Conservation (phyloP, 2,329 filamentous ascomycete species). For the Myrmaecium sp. region DNA sequence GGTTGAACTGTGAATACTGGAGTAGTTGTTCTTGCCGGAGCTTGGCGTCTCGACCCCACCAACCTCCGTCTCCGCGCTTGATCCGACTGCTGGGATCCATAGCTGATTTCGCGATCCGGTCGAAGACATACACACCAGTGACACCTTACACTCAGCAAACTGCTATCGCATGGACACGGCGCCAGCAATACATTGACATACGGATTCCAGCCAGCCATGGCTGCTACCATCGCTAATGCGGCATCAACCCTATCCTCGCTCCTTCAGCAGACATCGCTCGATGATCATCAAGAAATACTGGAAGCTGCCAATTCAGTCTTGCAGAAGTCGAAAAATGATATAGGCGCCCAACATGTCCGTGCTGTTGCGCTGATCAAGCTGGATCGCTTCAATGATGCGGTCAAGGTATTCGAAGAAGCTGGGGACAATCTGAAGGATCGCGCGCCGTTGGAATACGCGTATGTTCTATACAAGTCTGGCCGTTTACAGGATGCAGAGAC, state of each 20-base stretch:
- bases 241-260: conserved; percentile 38
- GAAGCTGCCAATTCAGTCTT: conserved; percentile 41
- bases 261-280: conserved; percentile 39
- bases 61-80: too few species aligned
- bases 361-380: conserved; percentile 64
- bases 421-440: conserved; percentile 42
- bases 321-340: conserved; percentile 40
- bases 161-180: too few species aligned
- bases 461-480: conserved; percentile 70
- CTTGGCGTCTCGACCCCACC: too few species aligned
- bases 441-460: conserved; percentile 55
- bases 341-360: conserved; percentile 49
- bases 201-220: conserved; percentile 15
- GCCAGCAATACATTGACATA: too few species aligned
- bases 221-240: conserved; percentile 22
- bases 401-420: conserved; percentile 48
- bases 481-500: conserved; percentile 47
- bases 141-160: too few species aligned
- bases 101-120: too few species aligned
- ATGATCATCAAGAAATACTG: conserved; percentile 61
- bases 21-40: too few species aligned
- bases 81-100: too few species aligned
- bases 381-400: conserved; percentile 64
- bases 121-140: too few species aligned
- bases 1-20: too few species aligned